Conservation (phyloP, 1,284 basidiomycete species). For the Fomitiporia mediterranea region DNA sequence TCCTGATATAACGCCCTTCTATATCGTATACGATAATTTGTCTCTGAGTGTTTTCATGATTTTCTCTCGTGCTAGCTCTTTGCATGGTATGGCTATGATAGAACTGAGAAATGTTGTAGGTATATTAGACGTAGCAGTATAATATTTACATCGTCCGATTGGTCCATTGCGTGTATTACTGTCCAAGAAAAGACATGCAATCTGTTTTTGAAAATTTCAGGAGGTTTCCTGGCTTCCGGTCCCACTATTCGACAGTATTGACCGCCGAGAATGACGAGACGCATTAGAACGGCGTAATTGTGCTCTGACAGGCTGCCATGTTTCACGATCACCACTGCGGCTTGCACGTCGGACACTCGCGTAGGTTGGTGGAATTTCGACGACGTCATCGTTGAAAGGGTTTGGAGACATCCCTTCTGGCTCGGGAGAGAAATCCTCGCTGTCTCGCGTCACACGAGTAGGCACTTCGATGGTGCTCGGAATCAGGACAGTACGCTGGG, state of each 20-base stretch:
- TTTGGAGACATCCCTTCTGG: conserved; percentile 5
- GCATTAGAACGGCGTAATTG: conserved; percentile 10
- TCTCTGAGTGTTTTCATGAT: too few relatives aligned
- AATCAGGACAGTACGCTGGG: conserved; percentile 2
- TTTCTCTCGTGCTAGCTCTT: too few relatives aligned
- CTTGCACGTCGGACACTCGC: conserved; percentile 11
- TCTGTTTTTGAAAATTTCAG: neutral
- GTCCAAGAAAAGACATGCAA: too few relatives aligned
- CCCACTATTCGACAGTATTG: neutral
- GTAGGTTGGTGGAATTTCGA: conserved; percentile 20
- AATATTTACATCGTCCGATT: too few relatives aligned
- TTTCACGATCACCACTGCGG: neutral
- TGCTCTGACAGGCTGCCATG: neutral
- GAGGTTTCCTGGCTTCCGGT: neutral
- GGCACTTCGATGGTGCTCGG: neutral
- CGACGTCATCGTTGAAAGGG: conserved; percentile 2
- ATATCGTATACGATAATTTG: too few relatives aligned
- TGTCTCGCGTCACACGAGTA: conserved; percentile 9
- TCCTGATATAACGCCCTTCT: too few relatives aligned
- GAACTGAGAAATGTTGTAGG: too few relatives aligned
- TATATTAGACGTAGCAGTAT: too few relatives aligned
- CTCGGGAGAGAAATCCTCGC: conserved; percentile 12
- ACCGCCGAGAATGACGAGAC: neutral
- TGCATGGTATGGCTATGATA: too few relatives aligned
- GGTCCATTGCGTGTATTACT: too few relatives aligned